Percentiles rank a stretch among this genome's conserved stretches.
Evolutionary conservation across 768 basidiomycete species (phyloP).

Genomic region (Clitopilus passeckerianus): DNA sequence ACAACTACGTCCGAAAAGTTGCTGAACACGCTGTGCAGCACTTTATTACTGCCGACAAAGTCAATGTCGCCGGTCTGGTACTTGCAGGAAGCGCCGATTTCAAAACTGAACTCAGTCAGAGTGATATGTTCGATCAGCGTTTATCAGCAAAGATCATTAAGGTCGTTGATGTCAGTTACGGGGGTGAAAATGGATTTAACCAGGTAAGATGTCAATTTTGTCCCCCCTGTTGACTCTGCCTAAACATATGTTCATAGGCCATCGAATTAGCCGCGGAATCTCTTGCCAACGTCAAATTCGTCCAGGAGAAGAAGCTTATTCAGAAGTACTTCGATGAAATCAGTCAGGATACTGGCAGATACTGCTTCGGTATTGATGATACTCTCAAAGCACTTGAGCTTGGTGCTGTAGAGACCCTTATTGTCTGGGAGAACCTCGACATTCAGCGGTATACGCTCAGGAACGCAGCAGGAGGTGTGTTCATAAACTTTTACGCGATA

Average conservation of each 20-base stretch:
- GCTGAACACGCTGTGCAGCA: conserved; percentile 96
- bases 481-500: background rate
- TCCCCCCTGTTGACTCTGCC: background rate
- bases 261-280: conserved; percentile 97
- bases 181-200: conserved; percentile 98
- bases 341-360: conserved; percentile 92
- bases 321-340: conserved; percentile 99
- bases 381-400: conserved; percentile 95
- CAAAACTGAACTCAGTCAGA: conserved; percentile 95
- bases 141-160: conserved; percentile 92
- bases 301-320: conserved; percentile 97
- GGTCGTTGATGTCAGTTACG: conserved; percentile 97
- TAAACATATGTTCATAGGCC: conserved; percentile 47
- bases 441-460: conserved; percentile 83
- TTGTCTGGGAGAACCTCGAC: conserved; percentile 98
- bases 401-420: conserved; percentile 93
- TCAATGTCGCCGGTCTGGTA: conserved; percentile 95
- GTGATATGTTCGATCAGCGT: conserved; percentile 92
- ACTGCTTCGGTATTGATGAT: conserved; percentile 97
- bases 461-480: conserved; percentile 83
- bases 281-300: conserved; percentile 97
- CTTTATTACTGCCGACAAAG: conserved; percentile 96
- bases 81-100: conserved; percentile 97
- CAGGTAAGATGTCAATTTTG: conserved; percentile 56
- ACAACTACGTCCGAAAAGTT: conserved; percentile 99